Conservation (phyloP, 768 basidiomycete genomes). For the Calocera cornea region DNA sequence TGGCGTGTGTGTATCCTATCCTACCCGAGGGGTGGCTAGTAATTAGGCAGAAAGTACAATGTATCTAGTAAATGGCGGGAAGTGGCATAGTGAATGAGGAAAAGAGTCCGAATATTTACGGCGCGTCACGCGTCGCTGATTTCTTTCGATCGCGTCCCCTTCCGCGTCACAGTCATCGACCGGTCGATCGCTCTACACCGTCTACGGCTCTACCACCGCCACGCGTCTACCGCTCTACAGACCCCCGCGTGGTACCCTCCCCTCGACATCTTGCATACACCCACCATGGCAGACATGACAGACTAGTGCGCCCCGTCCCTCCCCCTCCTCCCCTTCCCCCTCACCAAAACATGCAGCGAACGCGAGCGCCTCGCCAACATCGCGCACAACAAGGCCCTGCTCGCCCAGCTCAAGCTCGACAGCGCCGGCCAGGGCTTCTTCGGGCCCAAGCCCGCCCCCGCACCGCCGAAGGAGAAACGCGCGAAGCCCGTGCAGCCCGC, state of each 20-base stretch:
- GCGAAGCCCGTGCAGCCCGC: not conserved
- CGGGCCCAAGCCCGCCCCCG: conserved; percentile 2
- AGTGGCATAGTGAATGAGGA: not conserved
- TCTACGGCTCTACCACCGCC: not conserved
- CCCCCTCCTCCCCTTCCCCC: not conserved
- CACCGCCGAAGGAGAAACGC: not conserved
- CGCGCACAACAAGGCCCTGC: conserved; percentile 59
- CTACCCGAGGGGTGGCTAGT: too few relatives aligned
- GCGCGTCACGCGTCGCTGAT: conserved; percentile 6
- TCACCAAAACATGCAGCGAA: conserved; percentile 33
- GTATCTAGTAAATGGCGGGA: conserved; percentile 1
- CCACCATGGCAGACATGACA: not conserved
- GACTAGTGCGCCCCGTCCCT: not conserved
- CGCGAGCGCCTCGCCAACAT: conserved; percentile 68
- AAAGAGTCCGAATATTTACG: not conserved
- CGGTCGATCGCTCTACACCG: not conserved
- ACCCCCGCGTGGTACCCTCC: too few relatives aligned
- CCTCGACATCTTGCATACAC: too few relatives aligned
- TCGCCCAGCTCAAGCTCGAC: conserved; percentile 52
- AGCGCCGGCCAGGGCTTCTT: not conserved
- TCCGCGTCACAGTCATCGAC: not conserved
- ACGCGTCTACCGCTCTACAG: not conserved
- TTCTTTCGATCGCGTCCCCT: not conserved
- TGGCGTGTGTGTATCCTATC: not conserved
- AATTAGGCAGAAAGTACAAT: not conserved